phyloP scores from a whole-genome alignment of 1,284 basidiomycete species.

The Acaromyces ingoldii region DNA sequence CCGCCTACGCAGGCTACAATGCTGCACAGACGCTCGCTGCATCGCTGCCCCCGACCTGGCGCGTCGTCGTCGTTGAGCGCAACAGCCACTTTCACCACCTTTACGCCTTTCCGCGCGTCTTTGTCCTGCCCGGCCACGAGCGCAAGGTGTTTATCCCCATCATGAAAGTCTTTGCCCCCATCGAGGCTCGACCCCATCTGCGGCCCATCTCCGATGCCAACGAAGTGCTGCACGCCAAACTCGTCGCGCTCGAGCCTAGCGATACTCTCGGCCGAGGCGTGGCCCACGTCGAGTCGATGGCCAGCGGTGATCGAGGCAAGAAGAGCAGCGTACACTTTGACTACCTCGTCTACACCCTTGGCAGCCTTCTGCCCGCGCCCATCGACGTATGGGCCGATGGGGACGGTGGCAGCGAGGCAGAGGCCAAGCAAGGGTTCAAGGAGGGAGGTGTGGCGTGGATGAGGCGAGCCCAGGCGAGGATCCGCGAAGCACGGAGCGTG shows the following conservation, averaged over 20 bases:
- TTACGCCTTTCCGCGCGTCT: slow-evolving; percentile 56
- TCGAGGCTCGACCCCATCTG: too few species aligned
- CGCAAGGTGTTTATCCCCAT: slow-evolving; percentile 64
- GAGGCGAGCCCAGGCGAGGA: slow-evolving; percentile 17
- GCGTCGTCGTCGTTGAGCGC: slow-evolving; percentile 66
- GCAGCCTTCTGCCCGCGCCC: slow-evolving; percentile 21
- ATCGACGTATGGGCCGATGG: slow-evolving; percentile 21
- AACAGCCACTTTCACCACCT: slow-evolving; percentile 59
- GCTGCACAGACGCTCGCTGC: slow-evolving; percentile 62
- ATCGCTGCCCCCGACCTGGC: slow-evolving; percentile 61
- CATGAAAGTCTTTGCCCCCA: slow-evolving; percentile 54
- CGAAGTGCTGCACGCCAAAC: too few species aligned
- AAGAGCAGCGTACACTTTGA: slow-evolving; percentile 14
- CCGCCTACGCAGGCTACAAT: slow-evolving; percentile 51
- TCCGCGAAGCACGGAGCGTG: slow-evolving; percentile 13
- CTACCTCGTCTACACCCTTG: slow-evolving; percentile 26
- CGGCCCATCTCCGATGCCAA: too few species aligned
- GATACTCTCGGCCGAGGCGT: too few species aligned
- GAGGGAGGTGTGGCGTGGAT: slow-evolving; percentile 19
- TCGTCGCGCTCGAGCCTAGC: too few species aligned
- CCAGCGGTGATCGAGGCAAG: too few species aligned
- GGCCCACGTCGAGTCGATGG: too few species aligned
- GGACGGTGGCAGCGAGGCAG: too few species aligned
- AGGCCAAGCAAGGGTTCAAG: slow-evolving; percentile 6
- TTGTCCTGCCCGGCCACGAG: slow-evolving; percentile 53